A percentile compares a stretch with the other conserved stretches of the same genome.
Conservation (phyloP, 2,329 filamentous ascomycete genomes). For the Exophiala bonariae region DNA sequence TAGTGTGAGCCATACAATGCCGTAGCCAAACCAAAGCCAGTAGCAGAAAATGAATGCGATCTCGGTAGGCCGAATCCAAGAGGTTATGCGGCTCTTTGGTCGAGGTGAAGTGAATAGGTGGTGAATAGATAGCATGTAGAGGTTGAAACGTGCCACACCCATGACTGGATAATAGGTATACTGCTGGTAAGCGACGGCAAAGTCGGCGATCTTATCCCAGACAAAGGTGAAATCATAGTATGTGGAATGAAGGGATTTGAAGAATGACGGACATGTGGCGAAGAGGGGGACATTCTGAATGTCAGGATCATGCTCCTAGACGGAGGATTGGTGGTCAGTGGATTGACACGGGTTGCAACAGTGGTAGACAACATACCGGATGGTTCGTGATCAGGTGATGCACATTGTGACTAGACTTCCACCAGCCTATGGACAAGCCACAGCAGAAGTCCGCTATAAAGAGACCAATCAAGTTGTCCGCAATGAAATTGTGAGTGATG, state of each 20-base stretch:
- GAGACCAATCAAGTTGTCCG: constrained; percentile 82
- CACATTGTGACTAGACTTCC: constrained; percentile 94
- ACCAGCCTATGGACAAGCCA: constrained; percentile 88
- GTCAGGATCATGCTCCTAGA: constrained; percentile 80
- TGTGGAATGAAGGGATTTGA: constrained; percentile 69
- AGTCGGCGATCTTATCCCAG: constrained; percentile 70
- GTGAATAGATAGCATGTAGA: constrained; percentile 75
- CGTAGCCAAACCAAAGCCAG: constrained; percentile 84
- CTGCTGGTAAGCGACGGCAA: constrained; percentile 71
- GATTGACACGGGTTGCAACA: neutral
- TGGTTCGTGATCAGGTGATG: constrained; percentile 97
- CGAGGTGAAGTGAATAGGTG: constrained; percentile 64
- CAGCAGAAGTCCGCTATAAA: constrained; percentile 85
- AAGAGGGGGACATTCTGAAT: constrained; percentile 89
- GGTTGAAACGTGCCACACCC: constrained; percentile 78
- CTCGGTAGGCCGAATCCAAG: constrained; percentile 83
- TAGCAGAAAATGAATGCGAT: constrained; percentile 74
- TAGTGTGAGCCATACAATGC: constrained; percentile 69
- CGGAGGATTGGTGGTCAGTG: constrained; percentile 16
- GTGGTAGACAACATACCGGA: constrained; percentile 53
- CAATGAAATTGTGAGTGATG: constrained; percentile 83
- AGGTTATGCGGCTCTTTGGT: constrained; percentile 70
- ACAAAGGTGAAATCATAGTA: constrained; percentile 79
- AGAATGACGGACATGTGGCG: constrained; percentile 77
- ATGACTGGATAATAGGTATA: constrained; percentile 83